phyloP scores from a whole-genome alignment of 768 basidiomycete genomes.

The Clitopilus hobsonii region DNA sequence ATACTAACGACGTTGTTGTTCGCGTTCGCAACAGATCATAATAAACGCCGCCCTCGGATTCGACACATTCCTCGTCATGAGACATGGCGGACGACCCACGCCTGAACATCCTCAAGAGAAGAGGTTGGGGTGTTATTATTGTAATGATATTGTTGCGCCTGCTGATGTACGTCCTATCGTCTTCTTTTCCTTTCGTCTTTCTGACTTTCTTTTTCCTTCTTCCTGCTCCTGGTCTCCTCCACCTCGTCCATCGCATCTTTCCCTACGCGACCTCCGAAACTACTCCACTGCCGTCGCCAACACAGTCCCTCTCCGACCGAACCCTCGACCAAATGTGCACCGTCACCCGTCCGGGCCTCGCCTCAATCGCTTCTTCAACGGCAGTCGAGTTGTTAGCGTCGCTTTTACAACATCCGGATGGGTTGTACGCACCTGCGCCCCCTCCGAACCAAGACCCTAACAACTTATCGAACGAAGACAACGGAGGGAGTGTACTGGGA shows the following conservation, averaged over 20 bases:
- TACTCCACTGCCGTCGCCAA: no score
- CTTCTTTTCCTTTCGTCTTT: no score
- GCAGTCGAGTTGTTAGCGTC: slow-evolving; percentile 92
- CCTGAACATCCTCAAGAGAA: slow-evolving; percentile 20
- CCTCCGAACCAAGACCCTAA: slow-evolving; percentile 33
- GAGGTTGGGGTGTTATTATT: slow-evolving; percentile 91
- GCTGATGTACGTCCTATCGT: slow-evolving; percentile 71
- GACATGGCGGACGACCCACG: slow-evolving; percentile 71
- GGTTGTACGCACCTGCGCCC: slow-evolving; percentile 68
- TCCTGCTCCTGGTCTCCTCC: no score
- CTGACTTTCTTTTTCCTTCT: no score
- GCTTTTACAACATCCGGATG: slow-evolving; percentile 83
- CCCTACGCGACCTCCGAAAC: no score
- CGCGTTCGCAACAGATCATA: slow-evolving; percentile 57
- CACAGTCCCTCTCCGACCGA: no score
- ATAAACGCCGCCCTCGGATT: slow-evolving; percentile 95
- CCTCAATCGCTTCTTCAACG: slow-evolving; percentile 86
- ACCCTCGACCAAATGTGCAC: no score
- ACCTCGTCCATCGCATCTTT: no score
- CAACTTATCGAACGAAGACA: no score
- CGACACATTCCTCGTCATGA: slow-evolving; percentile 95
- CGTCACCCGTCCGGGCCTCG: no score
- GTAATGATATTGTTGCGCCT: slow-evolving; percentile 96
- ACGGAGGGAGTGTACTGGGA: slow-evolving; percentile 62
- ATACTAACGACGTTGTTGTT: background rate